Conservation (phyloP, 2,329 filamentous ascomycete species). For the Tolypocladium ophioglossoides region DNA sequence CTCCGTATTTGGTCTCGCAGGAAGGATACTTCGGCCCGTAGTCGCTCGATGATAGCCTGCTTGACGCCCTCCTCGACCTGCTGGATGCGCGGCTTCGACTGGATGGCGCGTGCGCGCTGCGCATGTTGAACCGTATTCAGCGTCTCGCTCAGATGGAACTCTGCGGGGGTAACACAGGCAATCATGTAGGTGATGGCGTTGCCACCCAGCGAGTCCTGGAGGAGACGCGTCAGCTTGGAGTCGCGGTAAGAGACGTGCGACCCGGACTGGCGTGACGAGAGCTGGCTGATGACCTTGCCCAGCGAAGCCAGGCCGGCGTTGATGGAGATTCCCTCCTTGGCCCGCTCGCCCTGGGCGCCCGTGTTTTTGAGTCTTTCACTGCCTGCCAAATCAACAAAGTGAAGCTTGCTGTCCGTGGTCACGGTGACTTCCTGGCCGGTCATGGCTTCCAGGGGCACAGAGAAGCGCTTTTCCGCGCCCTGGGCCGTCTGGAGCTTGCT, state of each 20-base stretch:
- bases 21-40: slow-evolving; percentile 90
- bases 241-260: slow-evolving; percentile 96
- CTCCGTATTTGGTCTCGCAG: slow-evolving; percentile 87
- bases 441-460: slow-evolving; percentile 74
- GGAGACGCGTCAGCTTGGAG: slow-evolving; percentile 86
- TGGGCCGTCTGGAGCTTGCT: slow-evolving; percentile 40
- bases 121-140: slow-evolving; percentile 97
- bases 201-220: slow-evolving; percentile 93
- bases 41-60: slow-evolving; percentile 81
- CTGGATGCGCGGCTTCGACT: slow-evolving; percentile 95
- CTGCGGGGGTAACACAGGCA: slow-evolving; percentile 90
- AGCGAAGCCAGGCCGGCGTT: slow-evolving; percentile 90
- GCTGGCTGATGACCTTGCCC: slow-evolving; percentile 95
- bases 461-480: slow-evolving; percentile 70
- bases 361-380: slow-evolving; percentile 97
- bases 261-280: slow-evolving; percentile 79
- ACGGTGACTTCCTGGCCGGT: slow-evolving; percentile 54
- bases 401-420: slow-evolving; percentile 93
- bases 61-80: slow-evolving; percentile 90
- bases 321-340: slow-evolving; percentile 95
- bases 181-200: slow-evolving; percentile 99
- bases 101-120: slow-evolving; percentile 88
- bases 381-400: slow-evolving; percentile 95
- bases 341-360: slow-evolving; percentile 85
- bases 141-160: slow-evolving; percentile 96